Evolutionary conservation across 23 red algal species (phyloP), one percentile per base, ranked within the genome.

Genomic region (Gracilaria gracilis): DNA sequence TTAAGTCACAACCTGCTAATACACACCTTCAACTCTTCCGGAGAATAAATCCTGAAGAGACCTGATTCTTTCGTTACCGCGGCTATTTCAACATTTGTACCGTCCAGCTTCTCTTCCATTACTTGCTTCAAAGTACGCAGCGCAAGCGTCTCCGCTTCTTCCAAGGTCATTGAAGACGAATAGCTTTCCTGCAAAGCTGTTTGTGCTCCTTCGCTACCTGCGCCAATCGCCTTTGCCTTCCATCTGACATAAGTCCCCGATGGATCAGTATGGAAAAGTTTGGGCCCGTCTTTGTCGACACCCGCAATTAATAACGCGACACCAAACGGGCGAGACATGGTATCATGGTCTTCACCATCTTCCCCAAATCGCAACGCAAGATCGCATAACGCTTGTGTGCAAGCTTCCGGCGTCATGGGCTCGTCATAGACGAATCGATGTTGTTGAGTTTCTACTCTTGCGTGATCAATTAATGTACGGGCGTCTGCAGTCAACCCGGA

Each of bases 221-320:
- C 95, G 13, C 95, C 95, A 80, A 98, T 98, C 2, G 95, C 95
- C 91, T 98, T 98, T 81, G 95, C 95, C 48, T 91, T 76, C 95
- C 95, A 98, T 59, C 85, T 80, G 59, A 94, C 87, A 64, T 91
- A 98, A 25, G 95, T 98, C 28, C 95, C 95, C 7, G 82, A 90
- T 0, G 95, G 95, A 84, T 98, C 95, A 42, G 95, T 98, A 65
- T 98, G 93, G 59, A 84, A 94, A 19, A 98, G 82, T 23, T 79
- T 72, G 16, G 95, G 95, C 25, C 95, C 95, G 29, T 83, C 62
- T 29, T 91, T 73, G 42, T 95, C 95, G n/a, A 98, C 91, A 23
- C 95, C 95, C 25, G 95, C 95, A 36, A 98, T 65, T 40, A 98
- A 86, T 32, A 98, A 79, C 11, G 95, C 92, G 13, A 98, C 95